Base-by-base conservation (phyloP, 2,329 filamentous ascomycete species). In the Xylariales sp. region DNA sequence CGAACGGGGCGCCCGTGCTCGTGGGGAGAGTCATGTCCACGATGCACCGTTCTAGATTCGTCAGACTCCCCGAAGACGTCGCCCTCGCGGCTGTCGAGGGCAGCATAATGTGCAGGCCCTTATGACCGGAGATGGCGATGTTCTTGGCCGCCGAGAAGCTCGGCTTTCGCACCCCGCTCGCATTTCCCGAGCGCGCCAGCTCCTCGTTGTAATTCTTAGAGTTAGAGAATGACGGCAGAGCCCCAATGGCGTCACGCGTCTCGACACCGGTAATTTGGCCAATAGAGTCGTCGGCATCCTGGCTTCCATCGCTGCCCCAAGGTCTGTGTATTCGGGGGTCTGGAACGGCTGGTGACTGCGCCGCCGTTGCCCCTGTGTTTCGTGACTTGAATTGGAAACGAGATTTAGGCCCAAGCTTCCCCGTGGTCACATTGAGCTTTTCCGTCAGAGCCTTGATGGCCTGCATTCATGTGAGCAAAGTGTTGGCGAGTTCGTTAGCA, bases 371-470 rank as follows among this genome's bases (percentile, higher is more conserved):
- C 64, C 87, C 84, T 5, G 85, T 86, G 46, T 87, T 86, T 84
- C 46, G 81, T 50, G 83, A 83, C 76, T 90, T 97, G 84, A 97
- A 97, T 62, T 91, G 88, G 80, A 97, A 97, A 69, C 93, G 93
- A 10, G 90, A 87, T 72, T 91, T 92, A 7, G 94, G 93, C 0
- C 89, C 88, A 61, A 93, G 86, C 28, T 86, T 87, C 46, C 88
- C 85, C 16, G 90, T 87, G 7, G 89, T 90, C 66, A 90, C 87
- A 73, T 92, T 90, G 30, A 97, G 84, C 75, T 92, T 93, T 64
- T 95, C 92, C 18, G 91, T 90, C 14, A 97, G 83, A 16, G 86
- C 86, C 83, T 96, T 97, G 80, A 97, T 89, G 28, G 92, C 88
- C 89, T 93, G 74, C 9, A 10, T 45, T 16, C 7, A 16, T 23